Evolutionary conservation across 1,139 yeast species (phyloP).

Genomic region (Geotrichum cucujoidarum): DNA sequence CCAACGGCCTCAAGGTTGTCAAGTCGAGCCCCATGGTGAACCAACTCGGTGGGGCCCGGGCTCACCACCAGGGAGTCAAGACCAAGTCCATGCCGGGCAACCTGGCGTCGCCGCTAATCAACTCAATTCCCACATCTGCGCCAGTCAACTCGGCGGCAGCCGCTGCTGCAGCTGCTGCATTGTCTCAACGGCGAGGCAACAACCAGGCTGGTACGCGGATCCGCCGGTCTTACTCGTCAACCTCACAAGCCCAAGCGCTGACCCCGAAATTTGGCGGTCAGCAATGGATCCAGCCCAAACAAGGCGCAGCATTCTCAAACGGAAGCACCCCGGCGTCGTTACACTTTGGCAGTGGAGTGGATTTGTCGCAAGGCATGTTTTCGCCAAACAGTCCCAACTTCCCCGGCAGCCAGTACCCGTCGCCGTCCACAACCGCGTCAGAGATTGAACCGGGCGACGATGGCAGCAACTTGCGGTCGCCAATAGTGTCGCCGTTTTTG

Average conservation of each 20-base stretch:
- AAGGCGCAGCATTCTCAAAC: not conserved
- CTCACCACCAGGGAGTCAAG: not conserved
- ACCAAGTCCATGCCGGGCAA: conserved; percentile 1
- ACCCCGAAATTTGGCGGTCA: not conserved
- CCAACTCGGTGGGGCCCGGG: not conserved
- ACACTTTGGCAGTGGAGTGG: conserved; percentile 5
- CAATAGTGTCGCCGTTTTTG: conserved; percentile 16
- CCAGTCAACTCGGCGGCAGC: conserved; percentile 7
- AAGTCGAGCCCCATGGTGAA: not conserved
- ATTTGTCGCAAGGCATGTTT: conserved; percentile 6
- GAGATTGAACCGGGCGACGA: conserved; percentile 13
- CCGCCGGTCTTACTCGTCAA: conserved; percentile 11
- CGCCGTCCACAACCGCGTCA: conserved; percentile 12
- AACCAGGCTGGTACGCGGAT: conserved; percentile 5
- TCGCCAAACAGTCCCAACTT: conserved; percentile 15
- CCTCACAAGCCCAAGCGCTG: conserved; percentile 2
- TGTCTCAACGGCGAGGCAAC: conserved; percentile 12
- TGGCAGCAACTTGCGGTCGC: conserved; percentile 12
- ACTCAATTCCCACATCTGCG: not conserved
- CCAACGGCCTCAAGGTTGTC: conserved; percentile 2
- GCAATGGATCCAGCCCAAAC: conserved; percentile 4
- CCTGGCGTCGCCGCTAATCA: not conserved
- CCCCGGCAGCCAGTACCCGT: conserved; percentile 7
- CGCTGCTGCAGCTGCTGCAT: conserved; percentile 17
- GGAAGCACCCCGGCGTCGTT: not conserved